Evolutionary conservation across 2,329 filamentous ascomycete genomes (phyloP).

Genomic region (Calonectria montana): DNA sequence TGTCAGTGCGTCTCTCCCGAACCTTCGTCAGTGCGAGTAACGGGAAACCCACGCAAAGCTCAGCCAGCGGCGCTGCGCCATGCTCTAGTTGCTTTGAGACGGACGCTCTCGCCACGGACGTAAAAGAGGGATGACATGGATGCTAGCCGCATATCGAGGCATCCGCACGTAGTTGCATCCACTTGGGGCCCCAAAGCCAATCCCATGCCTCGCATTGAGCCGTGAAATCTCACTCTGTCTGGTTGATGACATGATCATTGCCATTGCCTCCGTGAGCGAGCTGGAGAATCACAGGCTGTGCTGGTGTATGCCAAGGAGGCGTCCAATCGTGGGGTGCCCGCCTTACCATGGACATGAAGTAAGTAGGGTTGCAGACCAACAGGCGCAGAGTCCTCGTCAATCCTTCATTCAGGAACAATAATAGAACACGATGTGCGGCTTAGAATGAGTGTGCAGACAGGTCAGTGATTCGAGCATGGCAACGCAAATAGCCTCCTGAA

Average conservation of each 20-base stretch:
- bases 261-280: conserved; percentile 13
- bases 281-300: conserved; percentile 24
- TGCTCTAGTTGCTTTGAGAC: background rate
- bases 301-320: conserved; percentile 30
- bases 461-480: background rate
- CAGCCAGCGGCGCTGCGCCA: conserved; percentile 7
- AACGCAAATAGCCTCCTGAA: background rate
- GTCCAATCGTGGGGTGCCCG: conserved; percentile 31
- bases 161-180: background rate
- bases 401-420: conserved; percentile 9
- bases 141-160: conserved; percentile 1
- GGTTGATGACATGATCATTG: background rate
- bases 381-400: background rate
- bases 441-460: background rate
- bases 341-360: background rate
- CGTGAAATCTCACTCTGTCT: background rate
- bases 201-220: background rate
- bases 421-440: background rate
- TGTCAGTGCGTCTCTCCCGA: conserved; percentile 1
- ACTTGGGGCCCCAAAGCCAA: background rate
- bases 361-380: conserved; percentile 11
- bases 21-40: background rate
- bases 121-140: conserved; percentile 5
- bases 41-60: conserved; percentile 1
- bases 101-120: background rate